Evolutionary conservation across 192 early-diverging fungal species (phyloP).

Genomic region (Backusella psychrophila): DNA sequence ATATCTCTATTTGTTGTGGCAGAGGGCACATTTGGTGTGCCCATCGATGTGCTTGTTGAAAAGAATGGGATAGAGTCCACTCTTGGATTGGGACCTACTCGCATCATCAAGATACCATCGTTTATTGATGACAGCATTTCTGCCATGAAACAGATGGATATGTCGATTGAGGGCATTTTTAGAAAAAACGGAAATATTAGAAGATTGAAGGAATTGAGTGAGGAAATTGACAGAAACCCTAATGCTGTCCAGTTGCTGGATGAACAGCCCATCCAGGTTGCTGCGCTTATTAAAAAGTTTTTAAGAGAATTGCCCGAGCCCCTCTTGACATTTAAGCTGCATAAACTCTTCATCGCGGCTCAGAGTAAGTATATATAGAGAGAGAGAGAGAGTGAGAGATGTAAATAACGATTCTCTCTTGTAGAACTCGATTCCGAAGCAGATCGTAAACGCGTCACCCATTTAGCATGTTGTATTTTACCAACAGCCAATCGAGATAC

Average conservation of each 20-base stretch:
- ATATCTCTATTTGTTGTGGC: not conserved
- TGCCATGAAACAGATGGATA: constrained; percentile 73
- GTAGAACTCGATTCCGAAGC: constrained; percentile 54
- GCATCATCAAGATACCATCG: constrained; percentile 77
- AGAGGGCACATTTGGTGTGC: constrained; percentile 90
- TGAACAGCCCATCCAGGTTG: constrained; percentile 86
- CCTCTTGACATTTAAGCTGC: constrained; percentile 86
- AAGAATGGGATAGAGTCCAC: constrained; percentile 82
- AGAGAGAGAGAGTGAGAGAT: no score
- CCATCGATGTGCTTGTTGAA: constrained; percentile 82
- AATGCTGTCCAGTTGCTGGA: constrained; percentile 68
- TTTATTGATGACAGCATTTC: constrained; percentile 83
- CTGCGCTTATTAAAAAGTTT: constrained; percentile 96
- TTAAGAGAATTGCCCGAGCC: constrained; percentile 97
- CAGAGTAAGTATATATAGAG: no score
- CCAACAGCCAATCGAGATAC: constrained; percentile 95
- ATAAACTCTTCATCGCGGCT: constrained; percentile 81
- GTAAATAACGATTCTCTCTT: no score
- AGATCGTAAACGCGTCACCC: constrained; percentile 67
- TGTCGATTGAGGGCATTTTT: constrained; percentile 96
- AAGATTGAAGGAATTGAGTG: constrained; percentile 83
- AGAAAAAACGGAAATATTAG: constrained; percentile 98
- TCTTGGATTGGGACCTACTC: constrained; percentile 60
- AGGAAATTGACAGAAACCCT: constrained; percentile 84
- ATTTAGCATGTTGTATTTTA: constrained; percentile 80